Evolutionary conservation across 2,329 filamentous ascomycete species (phyloP), one percentile per base, ranked within the genome.

Genomic region (Cladosporium colombiae): DNA sequence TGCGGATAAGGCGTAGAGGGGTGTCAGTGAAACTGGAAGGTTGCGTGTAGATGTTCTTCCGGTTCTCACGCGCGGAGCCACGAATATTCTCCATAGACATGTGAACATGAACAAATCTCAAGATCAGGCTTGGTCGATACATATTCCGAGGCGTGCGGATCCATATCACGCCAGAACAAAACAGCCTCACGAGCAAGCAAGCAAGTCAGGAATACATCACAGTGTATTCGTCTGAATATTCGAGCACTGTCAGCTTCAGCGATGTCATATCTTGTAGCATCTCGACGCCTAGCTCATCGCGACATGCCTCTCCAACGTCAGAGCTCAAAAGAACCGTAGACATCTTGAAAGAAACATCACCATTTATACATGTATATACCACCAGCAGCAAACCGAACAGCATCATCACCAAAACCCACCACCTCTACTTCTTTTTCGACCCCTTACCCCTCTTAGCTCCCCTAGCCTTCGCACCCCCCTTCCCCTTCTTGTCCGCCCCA

Each of bases 401-500:
- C 37, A n/a, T n/a, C 37, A n/a, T 21, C 37, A 21, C 18, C 37
- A 21, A 2, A 7, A 46, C 14, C 3, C 8, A 8, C 13, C 11
- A 16, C 13, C 21, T 14, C 29, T 56, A 65, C 56, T 65, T 65
- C 68, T 70, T 74, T 63, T 73, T 74, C 5, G 66, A 66, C 44
- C 72, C 73, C 52, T 70, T 68, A 2, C 73, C 72, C 3, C 57
- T 60, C 40, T 72, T 77, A 66, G 62, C 74, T 37, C 76, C 75
- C 25, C 73, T 69, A 23, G 69, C 70, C 33, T 77, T 77, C 57
- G 67, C 68, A 3, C 73, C 80, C 74, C n/a, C 80, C 77, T 59
- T 80, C 78, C 33, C 82, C 62, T 72, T 72, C 29, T 66, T 74
- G 11, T 81, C 79, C 14, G 66, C 71, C 1, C 81, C 79, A 18